phyloP scores from a whole-genome alignment of 257 asterid genomes.

The Capsicum chinense region DNA sequence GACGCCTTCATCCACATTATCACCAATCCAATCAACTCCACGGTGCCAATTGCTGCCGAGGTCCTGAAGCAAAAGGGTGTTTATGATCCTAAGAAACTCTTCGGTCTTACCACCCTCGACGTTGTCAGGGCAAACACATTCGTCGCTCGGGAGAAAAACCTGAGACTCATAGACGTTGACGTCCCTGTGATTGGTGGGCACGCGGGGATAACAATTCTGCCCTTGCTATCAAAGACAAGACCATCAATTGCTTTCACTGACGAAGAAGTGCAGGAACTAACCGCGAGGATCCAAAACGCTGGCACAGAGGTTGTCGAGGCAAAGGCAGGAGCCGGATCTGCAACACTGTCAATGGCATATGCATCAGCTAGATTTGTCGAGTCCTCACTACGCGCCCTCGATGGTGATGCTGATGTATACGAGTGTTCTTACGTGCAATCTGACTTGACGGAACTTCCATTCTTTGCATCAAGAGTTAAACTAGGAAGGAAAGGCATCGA shows the following conservation, averaged over 20 bases:
- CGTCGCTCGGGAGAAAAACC: conserved; percentile 24
- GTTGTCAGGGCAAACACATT: conserved; percentile 36
- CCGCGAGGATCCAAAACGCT: conserved; percentile 37
- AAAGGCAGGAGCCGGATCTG: conserved; percentile 26
- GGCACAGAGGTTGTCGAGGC: conserved; percentile 33
- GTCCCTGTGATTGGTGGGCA: conserved; percentile 37
- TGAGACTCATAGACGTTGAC: conserved; percentile 35
- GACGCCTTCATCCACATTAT: conserved; percentile 37
- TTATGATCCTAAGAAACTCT: conserved; percentile 36
- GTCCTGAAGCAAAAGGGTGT: conserved; percentile 37
- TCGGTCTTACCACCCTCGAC: conserved; percentile 37
- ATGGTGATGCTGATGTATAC: conserved; percentile 36
- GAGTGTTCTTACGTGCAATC: conserved; percentile 36
- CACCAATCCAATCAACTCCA: conserved; percentile 37
- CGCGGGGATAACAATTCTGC: conserved; percentile 36
- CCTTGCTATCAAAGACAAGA: conserved; percentile 33
- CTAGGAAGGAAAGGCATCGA: conserved; percentile 35
- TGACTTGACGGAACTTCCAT: conserved; percentile 35
- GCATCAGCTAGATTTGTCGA: conserved; percentile 38
- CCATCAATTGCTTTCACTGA: conserved; percentile 33
- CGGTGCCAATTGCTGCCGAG: conserved; percentile 36
- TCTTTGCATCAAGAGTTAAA: conserved; percentile 38
- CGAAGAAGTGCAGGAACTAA: conserved; percentile 31
- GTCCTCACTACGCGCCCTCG: conserved; percentile 36
- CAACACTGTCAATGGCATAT: conserved; percentile 35